phyloP scores from a whole-genome alignment of 805 yeast species.

The Candida michaelii region DNA sequence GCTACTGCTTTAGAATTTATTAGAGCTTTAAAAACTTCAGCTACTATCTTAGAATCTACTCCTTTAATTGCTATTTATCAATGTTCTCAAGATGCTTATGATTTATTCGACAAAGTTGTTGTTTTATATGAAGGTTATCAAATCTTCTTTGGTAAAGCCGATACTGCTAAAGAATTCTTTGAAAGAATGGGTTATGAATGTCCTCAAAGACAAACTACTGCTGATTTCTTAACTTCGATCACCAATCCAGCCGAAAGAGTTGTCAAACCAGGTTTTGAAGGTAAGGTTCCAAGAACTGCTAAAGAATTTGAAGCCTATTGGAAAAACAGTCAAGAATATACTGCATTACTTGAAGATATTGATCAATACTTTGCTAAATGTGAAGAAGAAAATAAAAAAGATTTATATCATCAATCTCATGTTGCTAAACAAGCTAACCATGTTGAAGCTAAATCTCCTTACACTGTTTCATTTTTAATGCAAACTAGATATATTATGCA shows the following conservation, averaged over 20 bases:
- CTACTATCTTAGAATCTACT: constrained; percentile 59
- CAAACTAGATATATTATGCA: constrained; percentile 52
- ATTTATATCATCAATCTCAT: constrained; percentile 23
- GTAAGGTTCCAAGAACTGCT: constrained; percentile 54
- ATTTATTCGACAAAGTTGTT: constrained; percentile 46
- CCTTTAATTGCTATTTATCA: constrained; percentile 60
- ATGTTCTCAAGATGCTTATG: constrained; percentile 48
- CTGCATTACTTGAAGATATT: constrained; percentile 39
- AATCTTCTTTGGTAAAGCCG: constrained; percentile 45
- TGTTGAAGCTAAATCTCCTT: constrained; percentile 34
- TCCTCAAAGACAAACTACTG: constrained; percentile 62
- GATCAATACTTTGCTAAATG: constrained; percentile 36
- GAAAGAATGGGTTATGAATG: constrained; percentile 62
- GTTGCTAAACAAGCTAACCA: constrained; percentile 41
- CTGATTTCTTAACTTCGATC: constrained; percentile 63
- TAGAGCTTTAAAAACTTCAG: constrained; percentile 61
- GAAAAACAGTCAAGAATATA: constrained; percentile 55
- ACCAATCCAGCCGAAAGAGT: constrained; percentile 66
- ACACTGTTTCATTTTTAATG: constrained; percentile 44
- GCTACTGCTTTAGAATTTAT: constrained; percentile 79
- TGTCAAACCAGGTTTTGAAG: constrained; percentile 47
- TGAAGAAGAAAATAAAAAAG: constrained; percentile 16
- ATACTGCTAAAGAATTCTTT: constrained; percentile 49
- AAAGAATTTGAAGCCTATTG: constrained; percentile 60
- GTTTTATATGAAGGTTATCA: constrained; percentile 48